Evolutionary conservation across 805 yeast species (phyloP).

Genomic region (Ogataea ramenticola): DNA sequence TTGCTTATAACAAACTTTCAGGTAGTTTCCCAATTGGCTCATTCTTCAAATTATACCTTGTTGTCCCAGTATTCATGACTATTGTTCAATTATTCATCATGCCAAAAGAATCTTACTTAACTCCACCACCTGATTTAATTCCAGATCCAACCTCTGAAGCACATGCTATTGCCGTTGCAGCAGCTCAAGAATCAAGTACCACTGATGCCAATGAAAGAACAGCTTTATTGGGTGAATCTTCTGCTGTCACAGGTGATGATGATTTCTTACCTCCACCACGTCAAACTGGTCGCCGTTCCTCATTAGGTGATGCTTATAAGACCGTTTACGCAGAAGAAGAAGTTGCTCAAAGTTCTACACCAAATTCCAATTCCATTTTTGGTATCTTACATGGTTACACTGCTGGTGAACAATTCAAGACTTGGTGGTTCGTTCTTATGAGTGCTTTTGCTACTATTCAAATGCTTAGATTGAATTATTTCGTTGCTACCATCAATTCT

Average conservation of each 20-base stretch:
- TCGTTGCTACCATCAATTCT: conserved; percentile 52
- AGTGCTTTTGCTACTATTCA: conserved; percentile 45
- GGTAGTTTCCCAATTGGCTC: conserved; percentile 31
- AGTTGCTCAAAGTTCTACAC: conserved; percentile 25
- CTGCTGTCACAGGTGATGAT: not conserved
- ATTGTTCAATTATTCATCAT: conserved; percentile 37
- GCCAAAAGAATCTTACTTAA: conserved; percentile 44
- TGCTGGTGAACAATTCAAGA: conserved; percentile 38
- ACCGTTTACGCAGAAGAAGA: conserved; percentile 47
- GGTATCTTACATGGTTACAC: conserved; percentile 50
- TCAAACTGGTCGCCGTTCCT: conserved; percentile 35
- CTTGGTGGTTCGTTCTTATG: conserved; percentile 47
- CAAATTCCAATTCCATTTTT: conserved; percentile 37
- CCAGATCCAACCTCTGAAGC: conserved; percentile 24
- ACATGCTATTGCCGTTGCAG: conserved; percentile 19
- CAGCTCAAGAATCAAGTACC: conserved; percentile 17
- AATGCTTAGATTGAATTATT: conserved; percentile 51
- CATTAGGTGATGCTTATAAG: conserved; percentile 50
- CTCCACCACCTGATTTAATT: conserved; percentile 28
- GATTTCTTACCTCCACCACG: conserved; percentile 9
- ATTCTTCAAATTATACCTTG: conserved; percentile 40
- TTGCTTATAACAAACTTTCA: conserved; percentile 28
- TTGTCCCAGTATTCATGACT: conserved; percentile 44
- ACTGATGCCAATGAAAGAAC: conserved; percentile 9
- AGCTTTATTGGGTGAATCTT: conserved; percentile 19